phyloP scores from a whole-genome alignment of 371 early-diverging fungal genomes.

The Rhizomucor miehei region DNA sequence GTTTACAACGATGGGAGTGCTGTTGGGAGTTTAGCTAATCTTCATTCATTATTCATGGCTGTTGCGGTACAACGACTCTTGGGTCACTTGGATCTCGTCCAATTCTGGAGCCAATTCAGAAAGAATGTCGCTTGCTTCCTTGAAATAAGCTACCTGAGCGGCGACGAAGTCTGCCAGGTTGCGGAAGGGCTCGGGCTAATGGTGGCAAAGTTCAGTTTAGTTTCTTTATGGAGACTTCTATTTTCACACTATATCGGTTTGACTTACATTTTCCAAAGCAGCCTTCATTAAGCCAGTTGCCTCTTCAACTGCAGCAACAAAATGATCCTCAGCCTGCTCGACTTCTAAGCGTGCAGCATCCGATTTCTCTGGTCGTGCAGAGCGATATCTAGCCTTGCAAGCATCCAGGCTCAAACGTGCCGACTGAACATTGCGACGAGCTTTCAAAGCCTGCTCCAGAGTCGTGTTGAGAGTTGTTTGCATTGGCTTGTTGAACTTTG shows the following conservation, averaged over 20 bases:
- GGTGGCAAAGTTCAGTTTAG: no score
- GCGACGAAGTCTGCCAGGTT: conserved; percentile 81
- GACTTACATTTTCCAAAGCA: conserved; percentile 79
- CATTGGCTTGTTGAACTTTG: conserved; percentile 77
- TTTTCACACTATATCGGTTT: no score
- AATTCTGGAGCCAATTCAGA: conserved; percentile 85
- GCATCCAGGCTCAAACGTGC: conserved; percentile 83
- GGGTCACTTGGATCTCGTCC: conserved; percentile 88
- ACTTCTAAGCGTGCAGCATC: conserved; percentile 77
- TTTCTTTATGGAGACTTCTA: no score
- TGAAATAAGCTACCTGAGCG: conserved; percentile 85
- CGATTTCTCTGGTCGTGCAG: conserved; percentile 61
- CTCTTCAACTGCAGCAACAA: conserved; percentile 90
- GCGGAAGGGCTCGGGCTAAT: conserved; percentile 79
- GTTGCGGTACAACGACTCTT: conserved; percentile 80
- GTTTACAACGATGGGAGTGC: background rate
- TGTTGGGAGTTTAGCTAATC: background rate
- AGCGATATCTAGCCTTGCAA: conserved; percentile 72
- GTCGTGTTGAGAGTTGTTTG: conserved; percentile 65
- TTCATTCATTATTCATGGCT: conserved; percentile 34
- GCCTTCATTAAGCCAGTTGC: conserved; percentile 88
- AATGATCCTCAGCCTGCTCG: conserved; percentile 88
- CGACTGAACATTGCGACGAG: conserved; percentile 76
- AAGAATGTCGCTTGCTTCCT: conserved; percentile 76
- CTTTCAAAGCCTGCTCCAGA: conserved; percentile 80